These are phyloP conservation scores for Solanum ossicruentum DNA, from an alignment of 257 asterid species.

Conservation along the genomic window DNA sequence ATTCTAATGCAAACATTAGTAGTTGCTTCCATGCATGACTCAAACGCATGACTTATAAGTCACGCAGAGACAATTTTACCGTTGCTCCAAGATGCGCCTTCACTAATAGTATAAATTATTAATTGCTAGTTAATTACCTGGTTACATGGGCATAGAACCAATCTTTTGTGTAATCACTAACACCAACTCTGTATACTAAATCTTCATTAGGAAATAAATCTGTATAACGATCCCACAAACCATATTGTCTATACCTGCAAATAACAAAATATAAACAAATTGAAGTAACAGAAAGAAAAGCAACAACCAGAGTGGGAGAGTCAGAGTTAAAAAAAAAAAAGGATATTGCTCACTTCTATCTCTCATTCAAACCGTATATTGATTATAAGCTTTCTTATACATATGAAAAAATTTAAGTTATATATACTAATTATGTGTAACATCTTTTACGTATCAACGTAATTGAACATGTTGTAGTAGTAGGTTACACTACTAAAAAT, in stretches of 20 bases:
- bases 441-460: background rate
- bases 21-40: no score
- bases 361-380: no score
- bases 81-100: no score
- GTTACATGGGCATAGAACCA: constrained; percentile 63
- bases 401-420: background rate
- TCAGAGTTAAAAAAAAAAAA: no score
- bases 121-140: constrained; percentile 12
- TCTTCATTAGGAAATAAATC: constrained; percentile 23
- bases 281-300: background rate
- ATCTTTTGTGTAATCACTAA: constrained; percentile 27
- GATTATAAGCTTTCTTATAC: background rate
- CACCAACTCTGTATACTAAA: constrained; percentile 34
- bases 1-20: no score
- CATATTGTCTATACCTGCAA: constrained; percentile 44
- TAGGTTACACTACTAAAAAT: background rate
- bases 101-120: background rate
- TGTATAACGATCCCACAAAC: constrained; percentile 38
- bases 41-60: no score
- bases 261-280: background rate
- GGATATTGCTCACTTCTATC: no score
- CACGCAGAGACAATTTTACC: no score
- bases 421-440: background rate
- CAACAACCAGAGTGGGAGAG: no score
- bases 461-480: background rate